phyloP scores from a whole-genome alignment of 2,329 filamentous ascomycete genomes.

The Paramyrothecium sp. region DNA sequence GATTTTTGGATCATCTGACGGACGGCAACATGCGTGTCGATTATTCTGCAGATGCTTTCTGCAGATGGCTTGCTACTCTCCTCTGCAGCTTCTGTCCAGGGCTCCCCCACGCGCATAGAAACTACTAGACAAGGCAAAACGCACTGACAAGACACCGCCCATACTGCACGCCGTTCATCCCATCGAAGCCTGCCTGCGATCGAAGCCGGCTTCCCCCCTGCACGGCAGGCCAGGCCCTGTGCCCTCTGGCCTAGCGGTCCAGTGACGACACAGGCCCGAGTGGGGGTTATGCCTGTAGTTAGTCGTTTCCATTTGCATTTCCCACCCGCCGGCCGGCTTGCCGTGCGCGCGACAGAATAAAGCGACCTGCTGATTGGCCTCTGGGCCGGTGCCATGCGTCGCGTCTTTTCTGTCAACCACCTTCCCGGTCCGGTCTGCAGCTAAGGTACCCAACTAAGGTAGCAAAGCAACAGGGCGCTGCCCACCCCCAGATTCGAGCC shows the following conservation, averaged over 20 bases:
- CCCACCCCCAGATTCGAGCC: not conserved
- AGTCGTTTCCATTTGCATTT: too few species aligned
- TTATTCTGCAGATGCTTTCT: not conserved
- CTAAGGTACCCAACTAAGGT: not conserved
- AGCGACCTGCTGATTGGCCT: too few species aligned
- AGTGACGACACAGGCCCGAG: not conserved
- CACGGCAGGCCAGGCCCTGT: not conserved
- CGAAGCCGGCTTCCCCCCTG: not conserved
- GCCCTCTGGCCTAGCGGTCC: not conserved
- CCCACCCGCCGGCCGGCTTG: not conserved
- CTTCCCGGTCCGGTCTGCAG: not conserved
- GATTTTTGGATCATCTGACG: not conserved
- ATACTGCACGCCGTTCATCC: not conserved
- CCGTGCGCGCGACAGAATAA: too few species aligned
- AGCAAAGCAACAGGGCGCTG: not conserved
- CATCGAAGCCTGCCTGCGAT: too few species aligned
- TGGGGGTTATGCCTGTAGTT: not conserved
- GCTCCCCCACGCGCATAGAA: not conserved
- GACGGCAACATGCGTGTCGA: not conserved
- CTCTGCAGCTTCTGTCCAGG: not conserved
- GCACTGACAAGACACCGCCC: not conserved
- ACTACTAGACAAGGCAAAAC: not conserved
- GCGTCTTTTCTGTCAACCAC: too few species aligned
- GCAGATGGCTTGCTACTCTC: not conserved
- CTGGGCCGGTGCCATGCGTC: too few species aligned